A percentile compares a stretch with the other conserved stretches of the same genome.
Evolutionary conservation across 176 grass and related monocot species (phyloP).

Genomic region (Typha latifolia): DNA sequence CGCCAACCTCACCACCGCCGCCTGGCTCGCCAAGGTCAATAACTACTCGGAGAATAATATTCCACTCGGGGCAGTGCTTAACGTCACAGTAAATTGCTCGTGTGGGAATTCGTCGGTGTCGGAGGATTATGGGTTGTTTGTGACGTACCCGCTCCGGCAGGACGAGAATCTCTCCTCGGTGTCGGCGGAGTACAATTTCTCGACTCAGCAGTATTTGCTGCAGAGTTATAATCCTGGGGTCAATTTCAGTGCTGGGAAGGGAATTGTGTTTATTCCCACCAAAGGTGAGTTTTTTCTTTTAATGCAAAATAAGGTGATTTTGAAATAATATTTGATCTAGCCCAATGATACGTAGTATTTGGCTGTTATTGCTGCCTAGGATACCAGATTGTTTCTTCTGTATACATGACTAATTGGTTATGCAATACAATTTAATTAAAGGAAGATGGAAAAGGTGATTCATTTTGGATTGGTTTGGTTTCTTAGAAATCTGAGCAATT

Average conservation of each 20-base stretch:
- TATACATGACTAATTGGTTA: constrained; percentile 7
- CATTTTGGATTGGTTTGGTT: too few species aligned
- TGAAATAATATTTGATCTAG: background rate
- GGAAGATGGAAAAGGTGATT: too few species aligned
- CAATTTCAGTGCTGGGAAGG: constrained; percentile 18
- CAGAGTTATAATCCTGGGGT: constrained; percentile 50
- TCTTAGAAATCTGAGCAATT: too few species aligned
- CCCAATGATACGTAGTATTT: too few species aligned
- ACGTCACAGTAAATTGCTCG: constrained; percentile 67
- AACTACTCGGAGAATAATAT: constrained; percentile 29
- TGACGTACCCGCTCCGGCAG: constrained; percentile 50
- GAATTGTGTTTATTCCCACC: constrained; percentile 53
- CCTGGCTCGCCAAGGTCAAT: constrained; percentile 40
- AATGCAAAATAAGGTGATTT: background rate
- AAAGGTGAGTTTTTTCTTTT: constrained; percentile 30
- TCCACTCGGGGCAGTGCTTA: constrained; percentile 15
- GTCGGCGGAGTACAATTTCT: constrained; percentile 21
- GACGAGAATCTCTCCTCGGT: constrained; percentile 36
- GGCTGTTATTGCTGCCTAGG: too few species aligned
- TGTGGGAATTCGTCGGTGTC: constrained; percentile 45
- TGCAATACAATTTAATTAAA: too few species aligned
- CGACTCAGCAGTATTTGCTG: constrained; percentile 26
- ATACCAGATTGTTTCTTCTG: accelerated
- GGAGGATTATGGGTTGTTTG: constrained; percentile 52
- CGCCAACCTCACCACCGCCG: constrained; percentile 50